phyloP scores from a whole-genome alignment of 1,284 basidiomycete species.

The Meripilus lineatus region DNA sequence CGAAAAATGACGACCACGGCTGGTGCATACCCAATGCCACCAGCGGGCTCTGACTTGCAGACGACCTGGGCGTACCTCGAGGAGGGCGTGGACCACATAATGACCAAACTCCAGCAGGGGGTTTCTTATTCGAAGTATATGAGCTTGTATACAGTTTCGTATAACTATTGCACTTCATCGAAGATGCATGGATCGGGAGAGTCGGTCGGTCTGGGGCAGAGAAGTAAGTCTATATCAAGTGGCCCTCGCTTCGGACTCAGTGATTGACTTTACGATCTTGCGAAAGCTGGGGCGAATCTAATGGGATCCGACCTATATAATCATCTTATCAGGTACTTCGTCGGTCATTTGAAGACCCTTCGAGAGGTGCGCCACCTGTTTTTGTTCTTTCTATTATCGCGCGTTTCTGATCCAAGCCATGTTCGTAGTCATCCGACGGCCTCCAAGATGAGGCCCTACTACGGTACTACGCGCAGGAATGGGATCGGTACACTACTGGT shows the following conservation, averaged over 20 bases:
- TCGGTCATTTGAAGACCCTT: constrained; percentile 68
- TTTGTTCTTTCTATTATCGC: not conserved
- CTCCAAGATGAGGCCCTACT: constrained; percentile 86
- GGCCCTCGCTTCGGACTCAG: constrained; percentile 15
- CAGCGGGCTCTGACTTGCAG: constrained; percentile 64
- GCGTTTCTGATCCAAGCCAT: too few relatives aligned
- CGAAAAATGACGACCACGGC: constrained; percentile 22
- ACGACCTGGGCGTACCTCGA: constrained; percentile 90
- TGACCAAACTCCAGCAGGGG: constrained; percentile 84
- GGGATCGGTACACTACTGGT: constrained; percentile 96
- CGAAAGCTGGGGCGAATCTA: constrained; percentile 82
- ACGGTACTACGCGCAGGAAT: constrained; percentile 89
- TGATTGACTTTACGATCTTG: constrained; percentile 6
- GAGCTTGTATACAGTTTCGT: constrained; percentile 88
- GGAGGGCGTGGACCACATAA: constrained; percentile 90
- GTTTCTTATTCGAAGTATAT: constrained; percentile 93
- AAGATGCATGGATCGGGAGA: constrained; percentile 70
- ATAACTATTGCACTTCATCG: constrained; percentile 96
- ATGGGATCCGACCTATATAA: constrained; percentile 95
- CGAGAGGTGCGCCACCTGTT: constrained; percentile 47
- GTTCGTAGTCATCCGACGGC: too few relatives aligned
- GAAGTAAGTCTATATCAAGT: constrained; percentile 45
- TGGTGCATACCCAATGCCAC: constrained; percentile 45
- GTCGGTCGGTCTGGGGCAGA: constrained; percentile 42
- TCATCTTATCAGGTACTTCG: constrained; percentile 83